Percentiles rank a stretch among this genome's conserved stretches.
Evolutionary conservation across 2,329 filamentous ascomycete species (phyloP).

Genomic region (Amylocarpus encephaloides): DNA sequence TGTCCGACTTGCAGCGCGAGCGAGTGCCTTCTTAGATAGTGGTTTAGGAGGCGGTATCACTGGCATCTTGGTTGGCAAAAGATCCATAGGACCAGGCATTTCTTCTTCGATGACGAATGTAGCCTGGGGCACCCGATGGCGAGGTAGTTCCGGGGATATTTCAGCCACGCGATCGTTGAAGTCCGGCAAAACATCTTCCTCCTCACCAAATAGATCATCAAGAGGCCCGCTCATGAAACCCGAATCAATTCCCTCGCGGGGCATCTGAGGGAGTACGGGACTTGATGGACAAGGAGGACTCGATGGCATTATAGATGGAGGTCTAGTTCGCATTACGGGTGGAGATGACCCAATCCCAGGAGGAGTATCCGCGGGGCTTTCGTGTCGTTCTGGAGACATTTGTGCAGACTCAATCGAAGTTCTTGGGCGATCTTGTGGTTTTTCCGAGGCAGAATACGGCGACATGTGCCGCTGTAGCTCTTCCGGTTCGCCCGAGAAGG

Average conservation of each 20-base stretch:
- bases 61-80: constrained; percentile 34
- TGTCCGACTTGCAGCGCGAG: constrained; percentile 22
- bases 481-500: constrained; percentile 43
- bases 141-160: constrained; percentile 31
- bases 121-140: constrained; percentile 16
- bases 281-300: constrained; percentile 70
- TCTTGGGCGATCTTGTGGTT: constrained; percentile 28
- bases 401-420: constrained; percentile 38
- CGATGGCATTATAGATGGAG: constrained; percentile 62
- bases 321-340: constrained; percentile 61
- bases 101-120: constrained; percentile 32
- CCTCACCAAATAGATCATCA: constrained; percentile 52
- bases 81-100: constrained; percentile 37
- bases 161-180: constrained; percentile 34
- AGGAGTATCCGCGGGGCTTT: constrained; percentile 59
- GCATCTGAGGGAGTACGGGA: constrained; percentile 52
- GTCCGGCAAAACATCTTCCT: constrained; percentile 30
- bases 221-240: constrained; percentile 79
- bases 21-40: constrained; percentile 30
- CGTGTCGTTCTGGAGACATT: constrained; percentile 41
- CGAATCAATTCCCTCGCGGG: constrained; percentile 51
- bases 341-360: constrained; percentile 86
- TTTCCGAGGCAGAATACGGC: constrained; percentile 35
- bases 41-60: constrained; percentile 24
- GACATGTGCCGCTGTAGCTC: constrained; percentile 32